Conservation (phyloP, 1,284 basidiomycete genomes). For the Cystobasidium sp. region DNA sequence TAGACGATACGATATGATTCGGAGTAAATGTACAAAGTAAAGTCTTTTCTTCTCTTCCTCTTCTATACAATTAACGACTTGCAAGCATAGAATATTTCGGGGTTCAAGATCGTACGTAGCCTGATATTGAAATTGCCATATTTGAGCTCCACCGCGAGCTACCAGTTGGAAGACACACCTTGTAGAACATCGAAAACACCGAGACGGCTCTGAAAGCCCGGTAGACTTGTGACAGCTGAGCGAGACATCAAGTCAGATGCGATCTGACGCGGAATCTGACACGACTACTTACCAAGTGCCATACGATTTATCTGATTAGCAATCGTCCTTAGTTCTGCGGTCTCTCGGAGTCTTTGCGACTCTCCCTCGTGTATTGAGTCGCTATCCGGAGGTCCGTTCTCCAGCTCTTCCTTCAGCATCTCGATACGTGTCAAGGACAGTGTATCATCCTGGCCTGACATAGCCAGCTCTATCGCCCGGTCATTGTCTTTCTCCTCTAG, state of each 20-base stretch:
- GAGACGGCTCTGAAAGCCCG: constrained; percentile 28
- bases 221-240: constrained; percentile 18
- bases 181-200: constrained; percentile 15
- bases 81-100: neutral
- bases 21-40: constrained; percentile 19
- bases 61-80: neutral
- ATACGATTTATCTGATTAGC: constrained; percentile 26
- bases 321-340: constrained; percentile 1
- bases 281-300: constrained; percentile 22
- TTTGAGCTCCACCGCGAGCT: neutral
- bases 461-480: constrained; percentile 20
- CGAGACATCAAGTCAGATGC: neutral
- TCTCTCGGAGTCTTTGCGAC: neutral
- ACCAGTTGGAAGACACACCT: constrained; percentile 6
- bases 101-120: neutral
- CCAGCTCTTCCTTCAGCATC: constrained; percentile 30
- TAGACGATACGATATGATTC: neutral
- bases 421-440: constrained; percentile 24
- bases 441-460: constrained; percentile 26
- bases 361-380: constrained; percentile 10
- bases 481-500: constrained; percentile 27
- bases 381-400: constrained; percentile 16
- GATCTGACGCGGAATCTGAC: too few species aligned
- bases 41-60: neutral
- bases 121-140: neutral